These are phyloP conservation scores for Penicillium sp. DNA, from an alignment of 2,329 filamentous ascomycete species.

Conservation along the genomic window DNA sequence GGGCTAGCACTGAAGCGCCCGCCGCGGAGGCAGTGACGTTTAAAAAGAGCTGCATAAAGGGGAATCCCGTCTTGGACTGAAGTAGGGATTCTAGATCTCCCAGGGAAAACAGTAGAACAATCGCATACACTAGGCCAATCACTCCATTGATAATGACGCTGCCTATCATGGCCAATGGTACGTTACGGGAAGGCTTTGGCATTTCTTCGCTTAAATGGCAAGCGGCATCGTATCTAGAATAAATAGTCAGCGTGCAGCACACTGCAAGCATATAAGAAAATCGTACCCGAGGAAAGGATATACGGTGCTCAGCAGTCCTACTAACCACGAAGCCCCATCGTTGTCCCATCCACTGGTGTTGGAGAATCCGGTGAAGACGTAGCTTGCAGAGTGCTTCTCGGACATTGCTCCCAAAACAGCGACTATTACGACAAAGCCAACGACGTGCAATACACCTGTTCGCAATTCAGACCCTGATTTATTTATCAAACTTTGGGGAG, in stretches of 20 bases:
- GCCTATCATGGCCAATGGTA: constrained; percentile 34
- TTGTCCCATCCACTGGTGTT: constrained; percentile 20
- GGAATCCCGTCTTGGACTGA: constrained; percentile 41
- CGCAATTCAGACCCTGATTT: background rate
- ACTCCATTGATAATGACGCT: constrained; percentile 43
- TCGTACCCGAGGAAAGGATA: constrained; percentile 19
- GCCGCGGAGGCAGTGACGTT: constrained; percentile 14
- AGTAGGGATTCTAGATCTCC: constrained; percentile 41
- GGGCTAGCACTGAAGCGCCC: constrained; percentile 12
- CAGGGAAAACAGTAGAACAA: constrained; percentile 46
- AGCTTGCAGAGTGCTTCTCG: constrained; percentile 11
- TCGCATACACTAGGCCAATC: constrained; percentile 43
- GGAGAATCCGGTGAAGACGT: constrained; percentile 18
- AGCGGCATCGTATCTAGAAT: constrained; percentile 36
- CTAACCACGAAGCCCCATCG: constrained; percentile 18
- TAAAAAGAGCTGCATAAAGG: constrained; percentile 42
- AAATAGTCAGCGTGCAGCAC: background rate
- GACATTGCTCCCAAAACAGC: constrained; percentile 16
- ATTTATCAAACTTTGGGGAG: background rate
- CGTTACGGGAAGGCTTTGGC: constrained; percentile 25
- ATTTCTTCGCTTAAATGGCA: constrained; percentile 41
- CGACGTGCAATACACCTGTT: constrained; percentile 15
- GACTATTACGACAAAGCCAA: constrained; percentile 14
- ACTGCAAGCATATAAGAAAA: too few species aligned
- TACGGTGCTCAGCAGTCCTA: constrained; percentile 16